Conservation (phyloP, 352 stramenopile species). For the Globisporangium perplexum region DNA sequence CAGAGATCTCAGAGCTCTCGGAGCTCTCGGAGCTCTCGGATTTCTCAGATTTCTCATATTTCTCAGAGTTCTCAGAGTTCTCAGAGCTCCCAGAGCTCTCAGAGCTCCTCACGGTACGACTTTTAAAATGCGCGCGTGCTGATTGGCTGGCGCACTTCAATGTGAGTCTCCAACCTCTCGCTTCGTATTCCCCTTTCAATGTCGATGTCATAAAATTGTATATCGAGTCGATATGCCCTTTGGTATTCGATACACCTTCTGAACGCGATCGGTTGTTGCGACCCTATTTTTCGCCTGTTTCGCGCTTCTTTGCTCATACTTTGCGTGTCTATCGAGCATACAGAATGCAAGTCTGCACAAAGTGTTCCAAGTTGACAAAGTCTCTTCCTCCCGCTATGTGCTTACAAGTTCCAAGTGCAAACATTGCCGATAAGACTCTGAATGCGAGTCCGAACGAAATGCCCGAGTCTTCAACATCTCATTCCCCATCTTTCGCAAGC, state of each 20-base stretch:
- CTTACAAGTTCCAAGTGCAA: too few species aligned
- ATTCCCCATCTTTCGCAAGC: too few species aligned
- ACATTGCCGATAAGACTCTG: too few species aligned
- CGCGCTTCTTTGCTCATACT: neutral
- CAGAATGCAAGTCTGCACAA: neutral
- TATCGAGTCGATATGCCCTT: too few species aligned
- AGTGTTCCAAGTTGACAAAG: neutral
- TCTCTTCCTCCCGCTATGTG: too few species aligned
- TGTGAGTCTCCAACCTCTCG: too few species aligned
- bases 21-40: neutral
- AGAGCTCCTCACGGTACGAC: neutral
- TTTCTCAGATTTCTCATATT: too few species aligned
- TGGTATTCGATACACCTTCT: neutral
- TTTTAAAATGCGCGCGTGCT: neutral
- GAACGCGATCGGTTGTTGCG: neutral
- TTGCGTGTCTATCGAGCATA: neutral
- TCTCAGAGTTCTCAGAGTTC: neutral
- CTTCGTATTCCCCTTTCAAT: neutral
- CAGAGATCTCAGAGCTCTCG: neutral
- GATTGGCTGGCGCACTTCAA: constrained; percentile 11
- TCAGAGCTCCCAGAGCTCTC: neutral
- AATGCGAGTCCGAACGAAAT: too few species aligned
- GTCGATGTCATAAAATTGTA: neutral
- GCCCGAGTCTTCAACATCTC: too few species aligned
- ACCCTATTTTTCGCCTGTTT: neutral